Conservation (phyloP, 257 asterid species). For the Nicotiana sylvestris region DNA sequence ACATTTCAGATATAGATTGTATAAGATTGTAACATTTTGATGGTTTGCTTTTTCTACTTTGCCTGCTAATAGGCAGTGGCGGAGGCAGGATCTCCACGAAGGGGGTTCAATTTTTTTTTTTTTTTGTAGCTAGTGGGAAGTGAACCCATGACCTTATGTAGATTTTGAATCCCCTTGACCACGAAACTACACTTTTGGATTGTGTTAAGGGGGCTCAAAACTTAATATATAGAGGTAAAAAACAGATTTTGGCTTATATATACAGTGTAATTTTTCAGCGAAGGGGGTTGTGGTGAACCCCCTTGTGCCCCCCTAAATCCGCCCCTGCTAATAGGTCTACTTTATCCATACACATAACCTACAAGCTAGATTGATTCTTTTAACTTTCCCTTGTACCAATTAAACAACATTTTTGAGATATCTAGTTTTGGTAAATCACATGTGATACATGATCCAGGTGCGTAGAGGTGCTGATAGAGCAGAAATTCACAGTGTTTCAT, state of each 20-base stretch:
- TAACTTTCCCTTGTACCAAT: neutral
- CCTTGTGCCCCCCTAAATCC: no score
- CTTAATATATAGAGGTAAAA: no score
- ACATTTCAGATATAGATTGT: neutral
- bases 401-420: neutral
- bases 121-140: no score
- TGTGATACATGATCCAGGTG: slow-evolving; percentile 36
- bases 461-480: slow-evolving; percentile 93
- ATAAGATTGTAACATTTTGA: neutral
- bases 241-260: no score
- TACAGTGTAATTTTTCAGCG: no score
- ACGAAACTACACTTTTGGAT: no score
- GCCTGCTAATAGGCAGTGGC: neutral
- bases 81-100: no score
- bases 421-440: slow-evolving; percentile 2
- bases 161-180: no score
- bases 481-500: slow-evolving; percentile 70
- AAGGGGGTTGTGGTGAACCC: no score
- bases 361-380: neutral
- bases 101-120: no score
- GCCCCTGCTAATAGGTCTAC: neutral
- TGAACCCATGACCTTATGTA: no score
- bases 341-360: neutral
- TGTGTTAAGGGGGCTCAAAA: no score
- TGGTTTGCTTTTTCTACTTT: neutral